Evolutionary conservation across 2,329 filamentous ascomycete genomes (phyloP).

Genomic region (Claviceps paspali): DNA sequence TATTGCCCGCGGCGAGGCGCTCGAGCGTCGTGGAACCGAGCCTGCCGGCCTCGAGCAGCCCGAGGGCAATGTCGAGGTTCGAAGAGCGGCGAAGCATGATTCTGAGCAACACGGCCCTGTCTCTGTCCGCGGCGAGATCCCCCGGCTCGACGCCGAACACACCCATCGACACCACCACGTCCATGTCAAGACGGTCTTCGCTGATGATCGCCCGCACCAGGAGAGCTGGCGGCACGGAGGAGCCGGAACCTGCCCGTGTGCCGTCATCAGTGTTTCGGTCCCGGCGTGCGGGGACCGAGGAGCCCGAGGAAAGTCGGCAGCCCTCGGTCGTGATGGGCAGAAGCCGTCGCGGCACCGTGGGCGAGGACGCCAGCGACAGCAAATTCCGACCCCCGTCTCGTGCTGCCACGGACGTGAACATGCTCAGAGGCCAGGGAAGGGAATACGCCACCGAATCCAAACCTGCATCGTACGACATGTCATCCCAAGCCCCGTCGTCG

Average conservation of each 20-base stretch:
- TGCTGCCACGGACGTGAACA: conserved; percentile 38
- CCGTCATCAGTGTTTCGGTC: conserved; percentile 33
- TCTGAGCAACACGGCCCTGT: conserved; percentile 27
- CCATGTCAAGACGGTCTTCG: conserved; percentile 37
- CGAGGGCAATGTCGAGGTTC: conserved; percentile 32
- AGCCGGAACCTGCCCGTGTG: conserved; percentile 34
- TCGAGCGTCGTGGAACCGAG: conserved; percentile 26
- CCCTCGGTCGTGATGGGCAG: conserved; percentile 31
- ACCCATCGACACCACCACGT: conserved; percentile 22
- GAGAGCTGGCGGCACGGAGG: conserved; percentile 32
- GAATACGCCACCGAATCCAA: conserved; percentile 18
- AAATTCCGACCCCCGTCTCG: conserved; percentile 42
- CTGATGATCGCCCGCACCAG: conserved; percentile 31
- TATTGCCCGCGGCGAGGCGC: conserved; percentile 24
- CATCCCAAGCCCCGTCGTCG: conserved; percentile 32
- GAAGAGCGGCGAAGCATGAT: conserved; percentile 38
- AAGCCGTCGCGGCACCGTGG: conserved; percentile 29
- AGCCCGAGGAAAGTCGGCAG: conserved; percentile 28
- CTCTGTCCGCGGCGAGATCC: conserved; percentile 30
- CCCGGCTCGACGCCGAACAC: conserved; percentile 23
- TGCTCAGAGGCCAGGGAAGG: conserved; percentile 16
- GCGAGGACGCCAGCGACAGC: conserved; percentile 33
- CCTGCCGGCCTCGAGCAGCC: conserved; percentile 22
- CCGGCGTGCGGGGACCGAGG: conserved; percentile 30
- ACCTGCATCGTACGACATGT: conserved; percentile 18